Evolutionary conservation across 257 asterid genomes (phyloP).

Genomic region (Paraleonurus japonicus): DNA sequence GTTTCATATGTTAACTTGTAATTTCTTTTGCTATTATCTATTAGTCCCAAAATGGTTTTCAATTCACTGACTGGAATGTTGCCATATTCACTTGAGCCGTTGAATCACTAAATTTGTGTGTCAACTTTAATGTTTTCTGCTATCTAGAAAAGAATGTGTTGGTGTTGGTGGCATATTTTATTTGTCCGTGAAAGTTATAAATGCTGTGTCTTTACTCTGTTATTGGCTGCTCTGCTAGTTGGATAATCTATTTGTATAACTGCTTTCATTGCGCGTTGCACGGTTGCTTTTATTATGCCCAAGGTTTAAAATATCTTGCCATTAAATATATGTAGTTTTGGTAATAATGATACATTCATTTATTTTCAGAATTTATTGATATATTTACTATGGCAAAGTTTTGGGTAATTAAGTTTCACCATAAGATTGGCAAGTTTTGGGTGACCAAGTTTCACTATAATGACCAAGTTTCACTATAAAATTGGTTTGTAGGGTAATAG

Average conservation of each 20-base stretch:
- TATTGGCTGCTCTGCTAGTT: not conserved
- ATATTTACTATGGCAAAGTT: too few species aligned
- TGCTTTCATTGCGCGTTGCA: not conserved
- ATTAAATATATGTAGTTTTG: too few species aligned
- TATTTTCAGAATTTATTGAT: too few species aligned
- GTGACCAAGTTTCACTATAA: too few species aligned
- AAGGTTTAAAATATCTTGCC: too few species aligned
- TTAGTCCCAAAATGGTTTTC: not conserved
- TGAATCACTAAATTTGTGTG: not conserved
- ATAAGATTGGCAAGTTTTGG: too few species aligned
- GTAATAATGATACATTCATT: too few species aligned
- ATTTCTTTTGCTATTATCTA: not conserved
- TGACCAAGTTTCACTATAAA: too few species aligned
- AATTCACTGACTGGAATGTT: not conserved
- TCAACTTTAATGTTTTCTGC: not conserved
- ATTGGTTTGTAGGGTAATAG: too few species aligned
- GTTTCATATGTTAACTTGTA: not conserved
- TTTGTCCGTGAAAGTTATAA: slow-evolving; percentile 1
- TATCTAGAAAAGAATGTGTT: not conserved
- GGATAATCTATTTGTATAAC: not conserved
- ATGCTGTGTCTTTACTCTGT: not conserved
- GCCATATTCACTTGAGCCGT: not conserved
- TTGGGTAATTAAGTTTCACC: too few species aligned
- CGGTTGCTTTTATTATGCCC: too few species aligned
- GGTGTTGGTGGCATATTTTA: not conserved